Evolutionary conservation across 2,329 filamentous ascomycete genomes (phyloP).

Genomic region (Balansia obtecta): DNA sequence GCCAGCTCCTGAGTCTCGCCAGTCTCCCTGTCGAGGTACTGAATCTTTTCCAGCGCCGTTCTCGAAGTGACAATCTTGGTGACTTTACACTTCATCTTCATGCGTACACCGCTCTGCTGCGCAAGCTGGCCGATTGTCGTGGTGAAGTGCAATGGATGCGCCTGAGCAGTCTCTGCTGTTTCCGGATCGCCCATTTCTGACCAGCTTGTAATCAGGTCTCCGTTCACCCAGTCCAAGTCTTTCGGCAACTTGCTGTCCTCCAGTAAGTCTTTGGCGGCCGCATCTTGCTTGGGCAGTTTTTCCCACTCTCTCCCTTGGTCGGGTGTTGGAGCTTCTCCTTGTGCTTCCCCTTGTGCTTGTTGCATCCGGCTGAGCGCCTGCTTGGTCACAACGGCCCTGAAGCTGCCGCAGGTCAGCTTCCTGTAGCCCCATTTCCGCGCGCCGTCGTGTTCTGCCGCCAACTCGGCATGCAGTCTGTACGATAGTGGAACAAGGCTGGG

Average conservation of each 20-base stretch:
- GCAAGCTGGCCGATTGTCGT: slow-evolving; percentile 71
- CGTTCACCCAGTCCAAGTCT: slow-evolving; percentile 76
- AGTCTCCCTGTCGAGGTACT: slow-evolving; percentile 39
- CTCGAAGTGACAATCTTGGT: slow-evolving; percentile 48
- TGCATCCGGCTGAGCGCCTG: slow-evolving; percentile 21
- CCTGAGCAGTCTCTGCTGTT: slow-evolving; percentile 73
- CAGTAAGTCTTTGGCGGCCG: slow-evolving; percentile 31
- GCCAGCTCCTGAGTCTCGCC: slow-evolving; percentile 22
- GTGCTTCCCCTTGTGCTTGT: slow-evolving; percentile 5
- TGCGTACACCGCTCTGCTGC: slow-evolving; percentile 51
- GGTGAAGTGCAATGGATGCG: slow-evolving; percentile 87
- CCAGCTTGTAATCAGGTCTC: slow-evolving; percentile 54
- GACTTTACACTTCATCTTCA: slow-evolving; percentile 55
- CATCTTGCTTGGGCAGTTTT: slow-evolving; percentile 48
- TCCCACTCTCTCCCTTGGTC: slow-evolving; percentile 38
- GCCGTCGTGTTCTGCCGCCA: slow-evolving; percentile 76
- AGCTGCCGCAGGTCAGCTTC: slow-evolving; percentile 57
- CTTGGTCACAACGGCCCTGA: slow-evolving; percentile 27
- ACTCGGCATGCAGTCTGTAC: slow-evolving; percentile 68
- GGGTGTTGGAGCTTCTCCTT: too few relatives aligned
- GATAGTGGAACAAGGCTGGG: slow-evolving; percentile 72
- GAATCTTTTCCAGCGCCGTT: slow-evolving; percentile 47
- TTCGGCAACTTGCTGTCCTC: slow-evolving; percentile 52
- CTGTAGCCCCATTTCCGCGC: slow-evolving; percentile 78
- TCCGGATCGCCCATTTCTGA: slow-evolving; percentile 64